Evolutionary conservation across 208 protist species (phyloP).

Genomic region (Phytomonas sp.): DNA sequence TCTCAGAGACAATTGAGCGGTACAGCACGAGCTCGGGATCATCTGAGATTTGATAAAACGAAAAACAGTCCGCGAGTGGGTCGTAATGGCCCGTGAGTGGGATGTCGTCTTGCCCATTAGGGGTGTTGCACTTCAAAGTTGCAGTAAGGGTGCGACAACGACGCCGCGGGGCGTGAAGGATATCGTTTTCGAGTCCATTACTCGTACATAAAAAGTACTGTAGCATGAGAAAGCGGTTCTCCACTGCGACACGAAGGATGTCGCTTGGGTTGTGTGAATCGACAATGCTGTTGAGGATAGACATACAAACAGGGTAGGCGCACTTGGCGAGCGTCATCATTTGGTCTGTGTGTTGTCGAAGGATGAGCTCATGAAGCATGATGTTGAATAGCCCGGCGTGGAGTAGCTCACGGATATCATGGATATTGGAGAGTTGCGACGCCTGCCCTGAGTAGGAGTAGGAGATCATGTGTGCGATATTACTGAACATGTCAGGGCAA

Average conservation of each 20-base stretch:
- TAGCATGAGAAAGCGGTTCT: conserved; percentile 65
- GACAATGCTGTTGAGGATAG: conserved; percentile 26
- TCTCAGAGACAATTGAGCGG: conserved; percentile 11
- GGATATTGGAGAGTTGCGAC: conserved; percentile 30
- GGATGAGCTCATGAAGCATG: conserved; percentile 57
- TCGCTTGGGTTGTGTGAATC: conserved; percentile 28
- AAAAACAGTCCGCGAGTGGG: conserved; percentile 55
- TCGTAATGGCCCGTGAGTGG: conserved; percentile 46
- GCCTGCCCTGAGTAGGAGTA: conserved; percentile 40
- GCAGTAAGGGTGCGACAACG: conserved; percentile 25
- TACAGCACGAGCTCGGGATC: conserved; percentile 57
- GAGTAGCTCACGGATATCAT: conserved; percentile 38
- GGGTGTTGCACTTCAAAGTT: conserved; percentile 41
- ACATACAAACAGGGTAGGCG: conserved; percentile 28
- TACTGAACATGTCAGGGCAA: conserved; percentile 77
- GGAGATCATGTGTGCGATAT: conserved; percentile 70
- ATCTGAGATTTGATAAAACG: conserved; percentile 37
- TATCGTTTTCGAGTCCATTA: conserved; percentile 34
- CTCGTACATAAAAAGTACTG: conserved; percentile 58
- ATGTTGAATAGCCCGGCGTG: conserved; percentile 67
- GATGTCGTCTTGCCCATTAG: conserved; percentile 25
- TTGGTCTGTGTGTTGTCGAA: conserved; percentile 36
- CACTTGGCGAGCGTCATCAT: conserved; percentile 66
- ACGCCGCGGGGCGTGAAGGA: conserved; percentile 27
- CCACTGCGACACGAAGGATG: conserved; percentile 38